Evolutionary conservation across 768 basidiomycete species (phyloP).

Genomic region (Mycena haematopus): DNA sequence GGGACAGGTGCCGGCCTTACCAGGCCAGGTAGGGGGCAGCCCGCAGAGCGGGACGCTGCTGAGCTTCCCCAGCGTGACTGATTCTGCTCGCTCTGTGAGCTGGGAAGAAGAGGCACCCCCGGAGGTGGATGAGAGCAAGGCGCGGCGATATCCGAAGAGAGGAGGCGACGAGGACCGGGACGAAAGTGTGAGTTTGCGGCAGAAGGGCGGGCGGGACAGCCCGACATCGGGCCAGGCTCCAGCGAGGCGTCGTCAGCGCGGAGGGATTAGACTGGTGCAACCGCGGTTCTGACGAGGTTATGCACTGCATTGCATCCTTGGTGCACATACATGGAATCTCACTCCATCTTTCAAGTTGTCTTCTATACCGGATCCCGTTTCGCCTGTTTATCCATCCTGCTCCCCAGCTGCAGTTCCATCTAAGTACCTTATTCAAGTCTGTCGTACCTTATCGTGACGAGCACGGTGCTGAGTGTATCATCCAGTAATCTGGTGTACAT

Average conservation of each 20-base stretch:
- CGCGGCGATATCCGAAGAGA: conserved; percentile 56
- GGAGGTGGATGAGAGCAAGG: conserved; percentile 29
- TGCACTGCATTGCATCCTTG: background rate
- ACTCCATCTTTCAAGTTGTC: conserved; percentile 5
- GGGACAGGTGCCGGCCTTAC: background rate
- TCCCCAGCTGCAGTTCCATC: background rate
- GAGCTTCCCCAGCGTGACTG: conserved; percentile 61
- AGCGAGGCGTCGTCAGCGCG: conserved; percentile 18
- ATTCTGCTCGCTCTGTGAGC: conserved; percentile 50
- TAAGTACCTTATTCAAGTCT: conserved; percentile 1
- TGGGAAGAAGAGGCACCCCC: conserved; percentile 44
- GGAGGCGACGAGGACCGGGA: conserved; percentile 61
- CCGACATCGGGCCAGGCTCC: conserved; percentile 25
- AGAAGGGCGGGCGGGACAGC: conserved; percentile 35
- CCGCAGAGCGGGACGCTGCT: conserved; percentile 44
- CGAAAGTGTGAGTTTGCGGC: conserved; percentile 65
- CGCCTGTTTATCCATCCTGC: background rate
- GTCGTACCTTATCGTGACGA: background rate
- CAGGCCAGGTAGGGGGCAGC: conserved; percentile 27
- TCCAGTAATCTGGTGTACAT: conserved; percentile 1
- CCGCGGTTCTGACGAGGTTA: conserved; percentile 28
- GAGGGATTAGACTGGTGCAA: conserved; percentile 50
- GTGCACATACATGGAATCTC: background rate
- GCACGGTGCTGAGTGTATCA: background rate
- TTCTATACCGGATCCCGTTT: conserved; percentile 4